Conservation (phyloP, 2,329 filamentous ascomycete genomes). For the Neurospora crassa region DNA sequence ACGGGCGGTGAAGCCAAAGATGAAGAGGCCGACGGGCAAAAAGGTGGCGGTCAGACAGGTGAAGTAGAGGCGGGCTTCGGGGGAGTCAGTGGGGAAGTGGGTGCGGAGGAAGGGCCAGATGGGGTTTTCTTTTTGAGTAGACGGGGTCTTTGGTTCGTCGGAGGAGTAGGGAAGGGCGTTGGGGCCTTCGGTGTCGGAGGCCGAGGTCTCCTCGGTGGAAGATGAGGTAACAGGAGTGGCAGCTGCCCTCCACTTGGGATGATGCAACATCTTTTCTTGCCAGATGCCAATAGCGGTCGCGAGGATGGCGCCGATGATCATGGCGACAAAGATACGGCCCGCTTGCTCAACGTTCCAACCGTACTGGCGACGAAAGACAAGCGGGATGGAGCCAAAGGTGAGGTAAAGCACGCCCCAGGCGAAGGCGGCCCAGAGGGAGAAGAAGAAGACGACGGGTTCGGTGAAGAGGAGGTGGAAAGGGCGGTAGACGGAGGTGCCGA, state of each 20-base stretch:
- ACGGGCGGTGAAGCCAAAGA: constrained; percentile 65
- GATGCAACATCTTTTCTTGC: constrained; percentile 58
- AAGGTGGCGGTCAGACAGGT: constrained; percentile 66
- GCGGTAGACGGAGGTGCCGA: constrained; percentile 62
- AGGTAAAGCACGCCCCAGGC: constrained; percentile 85
- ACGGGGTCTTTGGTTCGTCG: constrained; percentile 6
- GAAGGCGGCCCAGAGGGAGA: constrained; percentile 84
- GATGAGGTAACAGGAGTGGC: not conserved
- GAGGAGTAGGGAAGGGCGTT: not conserved
- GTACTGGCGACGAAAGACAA: constrained; percentile 63
- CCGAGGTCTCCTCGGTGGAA: not conserved
- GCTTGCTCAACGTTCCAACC: constrained; percentile 57
- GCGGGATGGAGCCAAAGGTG: constrained; percentile 69
- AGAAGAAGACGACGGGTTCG: constrained; percentile 74
- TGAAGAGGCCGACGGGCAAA: constrained; percentile 71
- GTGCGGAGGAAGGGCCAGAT: constrained; percentile 38
- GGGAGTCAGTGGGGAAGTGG: constrained; percentile 41
- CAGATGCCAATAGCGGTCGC: constrained; percentile 61
- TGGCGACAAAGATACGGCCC: constrained; percentile 64
- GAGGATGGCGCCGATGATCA: constrained; percentile 56
- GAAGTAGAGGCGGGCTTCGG: constrained; percentile 77
- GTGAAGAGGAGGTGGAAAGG: constrained; percentile 72
- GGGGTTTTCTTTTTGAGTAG: constrained; percentile 12
- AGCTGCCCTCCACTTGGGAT: constrained; percentile 25
- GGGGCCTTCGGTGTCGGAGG: not conserved